These are phyloP conservation scores for Ogataea pilisensis DNA, from an alignment of 805 yeast species.

Conservation along the genomic window DNA sequence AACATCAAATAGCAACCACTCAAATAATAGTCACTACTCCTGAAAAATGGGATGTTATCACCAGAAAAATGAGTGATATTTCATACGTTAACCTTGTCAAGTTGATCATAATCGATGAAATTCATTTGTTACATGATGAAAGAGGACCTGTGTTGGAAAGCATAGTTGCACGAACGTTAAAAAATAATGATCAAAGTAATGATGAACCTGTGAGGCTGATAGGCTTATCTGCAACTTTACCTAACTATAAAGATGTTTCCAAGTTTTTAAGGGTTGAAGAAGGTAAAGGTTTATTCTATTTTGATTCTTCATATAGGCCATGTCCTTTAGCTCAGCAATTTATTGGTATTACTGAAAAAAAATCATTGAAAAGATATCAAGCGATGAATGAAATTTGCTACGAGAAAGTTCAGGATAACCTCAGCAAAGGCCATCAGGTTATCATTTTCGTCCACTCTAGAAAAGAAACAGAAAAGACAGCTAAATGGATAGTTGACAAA, in stretches of 20 bases:
- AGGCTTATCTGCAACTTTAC: constrained; percentile 90
- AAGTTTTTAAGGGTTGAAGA: constrained; percentile 65
- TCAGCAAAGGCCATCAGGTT: constrained; percentile 65
- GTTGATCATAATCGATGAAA: constrained; percentile 82
- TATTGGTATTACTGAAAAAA: constrained; percentile 81
- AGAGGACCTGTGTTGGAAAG: constrained; percentile 94
- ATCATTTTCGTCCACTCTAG: constrained; percentile 92
- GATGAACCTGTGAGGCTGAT: constrained; percentile 55
- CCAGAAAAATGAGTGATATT: constrained; percentile 71
- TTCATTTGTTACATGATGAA: constrained; percentile 87
- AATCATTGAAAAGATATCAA: constrained; percentile 67
- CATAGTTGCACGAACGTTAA: constrained; percentile 71
- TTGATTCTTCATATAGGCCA: constrained; percentile 82
- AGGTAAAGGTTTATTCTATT: constrained; percentile 63
- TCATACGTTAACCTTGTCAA: constrained; percentile 62
- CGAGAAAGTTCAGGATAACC: constrained; percentile 67
- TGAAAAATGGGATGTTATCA: constrained; percentile 95
- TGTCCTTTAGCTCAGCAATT: constrained; percentile 89
- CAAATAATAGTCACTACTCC: constrained; percentile 91
- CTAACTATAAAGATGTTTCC: constrained; percentile 86
- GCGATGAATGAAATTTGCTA: constrained; percentile 91
- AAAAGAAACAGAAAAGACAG: constrained; percentile 85
- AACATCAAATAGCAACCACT: constrained; percentile 69
- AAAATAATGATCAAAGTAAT: constrained; percentile 42
- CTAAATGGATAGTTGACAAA: constrained; percentile 64